A percentile compares a stretch with the other conserved stretches of the same genome.
phyloP scores from a whole-genome alignment of 1,284 basidiomycete genomes.

The Rhodofomes roseus region DNA sequence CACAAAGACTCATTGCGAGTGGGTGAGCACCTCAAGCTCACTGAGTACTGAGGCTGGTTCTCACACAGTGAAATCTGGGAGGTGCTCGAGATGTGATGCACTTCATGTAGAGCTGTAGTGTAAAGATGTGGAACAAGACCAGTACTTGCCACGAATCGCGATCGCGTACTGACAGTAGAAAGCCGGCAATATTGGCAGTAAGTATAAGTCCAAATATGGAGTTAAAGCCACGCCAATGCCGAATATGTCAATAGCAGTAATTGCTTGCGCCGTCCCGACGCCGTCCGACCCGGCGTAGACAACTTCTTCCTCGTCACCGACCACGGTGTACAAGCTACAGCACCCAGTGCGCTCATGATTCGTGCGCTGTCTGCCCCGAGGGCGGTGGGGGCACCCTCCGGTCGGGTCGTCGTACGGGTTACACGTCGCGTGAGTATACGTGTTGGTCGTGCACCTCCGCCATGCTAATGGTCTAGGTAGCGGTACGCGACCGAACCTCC shows the following conservation, averaged over 20 bases:
- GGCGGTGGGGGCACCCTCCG: slow-evolving; percentile 43
- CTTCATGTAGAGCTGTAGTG: too few species aligned
- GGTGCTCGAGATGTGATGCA: too few species aligned
- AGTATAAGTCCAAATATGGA: neutral
- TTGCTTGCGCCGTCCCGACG: neutral
- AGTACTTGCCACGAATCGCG: too few species aligned
- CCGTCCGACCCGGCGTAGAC: slow-evolving; percentile 1
- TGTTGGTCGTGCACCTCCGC: slow-evolving; percentile 6
- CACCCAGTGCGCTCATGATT: slow-evolving; percentile 44
- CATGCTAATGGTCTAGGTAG: slow-evolving; percentile 30
- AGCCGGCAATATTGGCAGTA: too few species aligned
- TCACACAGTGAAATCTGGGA: too few species aligned
- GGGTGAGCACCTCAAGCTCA: too few species aligned
- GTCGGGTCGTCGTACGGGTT: slow-evolving; percentile 43
- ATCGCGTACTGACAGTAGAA: too few species aligned
- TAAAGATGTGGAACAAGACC: too few species aligned
- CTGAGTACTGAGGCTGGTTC: too few species aligned
- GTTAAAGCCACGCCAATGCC: too few species aligned
- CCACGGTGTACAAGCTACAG: neutral
- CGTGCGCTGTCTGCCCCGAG: slow-evolving; percentile 53
- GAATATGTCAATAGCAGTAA: neutral
- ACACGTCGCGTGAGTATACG: slow-evolving; percentile 48
- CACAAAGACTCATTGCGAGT: too few species aligned
- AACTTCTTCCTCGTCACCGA: slow-evolving; percentile 2
- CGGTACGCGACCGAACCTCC: slow-evolving; percentile 52